Evolutionary conservation across 768 basidiomycete genomes (phyloP), one percentile per base, ranked within the genome.

Genomic region (Crucibulum laeve): DNA sequence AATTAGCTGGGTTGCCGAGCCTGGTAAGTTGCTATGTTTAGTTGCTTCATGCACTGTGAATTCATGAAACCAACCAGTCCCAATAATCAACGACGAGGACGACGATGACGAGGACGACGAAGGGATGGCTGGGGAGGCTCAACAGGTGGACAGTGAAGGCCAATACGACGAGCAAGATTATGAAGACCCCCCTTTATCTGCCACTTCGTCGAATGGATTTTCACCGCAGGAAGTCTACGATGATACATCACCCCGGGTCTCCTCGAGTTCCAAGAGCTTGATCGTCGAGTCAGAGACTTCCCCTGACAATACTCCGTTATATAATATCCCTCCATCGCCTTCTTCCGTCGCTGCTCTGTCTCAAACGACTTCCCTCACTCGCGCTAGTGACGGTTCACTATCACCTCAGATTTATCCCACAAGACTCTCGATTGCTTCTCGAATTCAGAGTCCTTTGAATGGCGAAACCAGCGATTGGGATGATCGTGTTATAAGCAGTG

Each of bases 1-100:
- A 52, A 79, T 81, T 35, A 91, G 87, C 54, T 91, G 87, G 87
- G 69, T 87, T 26, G 86, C 84, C 32, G 78, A 81, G 37, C 82
- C 76, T 57, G 80, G 87, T 87, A 53, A 52, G 18, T 44, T 47
- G 25, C 38, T 33, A 45, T 45, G 25, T 15, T 40, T 34, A 28
- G 25, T 15, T 11, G 5, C 10, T 28, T 21, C 5, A 15, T 32
- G 25, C 42, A 37, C 53, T 49, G 23, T 51, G 24, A 15, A 18
- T 47, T 37, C 21, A 22, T 23, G 48, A 80, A 81, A 80, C 18
- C 76, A 76, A 34, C 80, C 82, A 55, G 73, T 76, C 42, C 82
- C 75, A 21, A 84, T 84, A 57, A 82, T 79, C 26, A 70, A 85
- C 30, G 64, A 76, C 41, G 74, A 77, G 30, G 74, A 80, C 43